Percentiles rank a stretch among this genome's conserved stretches.
These are phyloP conservation scores for Penicillium corylophilum DNA, from an alignment of 2,329 filamentous ascomycete genomes.

Conservation along the genomic window DNA sequence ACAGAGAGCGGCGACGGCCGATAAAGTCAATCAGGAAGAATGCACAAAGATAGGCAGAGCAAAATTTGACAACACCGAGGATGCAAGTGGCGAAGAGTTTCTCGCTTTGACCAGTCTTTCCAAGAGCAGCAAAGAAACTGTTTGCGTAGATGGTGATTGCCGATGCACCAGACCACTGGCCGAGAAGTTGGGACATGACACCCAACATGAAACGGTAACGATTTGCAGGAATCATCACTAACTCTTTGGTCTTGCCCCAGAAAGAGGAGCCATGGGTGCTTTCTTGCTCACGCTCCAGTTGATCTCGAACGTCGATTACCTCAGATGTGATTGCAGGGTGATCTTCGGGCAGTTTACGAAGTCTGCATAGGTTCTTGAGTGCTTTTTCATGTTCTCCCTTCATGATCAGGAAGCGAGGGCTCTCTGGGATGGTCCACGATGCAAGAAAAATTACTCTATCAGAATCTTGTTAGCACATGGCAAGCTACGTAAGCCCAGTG, in stretches of 20 bases:
- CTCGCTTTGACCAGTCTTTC: slow-evolving; percentile 64
- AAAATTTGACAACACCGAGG: slow-evolving; percentile 71
- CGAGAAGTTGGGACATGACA: slow-evolving; percentile 65
- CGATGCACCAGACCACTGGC: slow-evolving; percentile 70
- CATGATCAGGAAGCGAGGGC: slow-evolving; percentile 66
- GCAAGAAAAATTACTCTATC: too few relatives aligned
- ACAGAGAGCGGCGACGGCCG: slow-evolving; percentile 62
- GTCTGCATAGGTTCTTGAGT: slow-evolving; percentile 51
- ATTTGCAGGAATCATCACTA: slow-evolving; percentile 64
- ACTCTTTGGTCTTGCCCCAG: not conserved
- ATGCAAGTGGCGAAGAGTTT: slow-evolving; percentile 70
- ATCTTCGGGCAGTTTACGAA: slow-evolving; percentile 30
- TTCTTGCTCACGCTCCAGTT: slow-evolving; percentile 5
- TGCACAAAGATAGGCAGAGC: slow-evolving; percentile 64
- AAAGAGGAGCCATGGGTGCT: not conserved
- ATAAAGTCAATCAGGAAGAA: slow-evolving; percentile 74
- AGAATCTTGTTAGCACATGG: too few relatives aligned
- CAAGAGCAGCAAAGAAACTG: slow-evolving; percentile 68
- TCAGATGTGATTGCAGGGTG: slow-evolving; percentile 12
- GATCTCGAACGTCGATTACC: slow-evolving; percentile 6
- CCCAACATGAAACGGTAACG: slow-evolving; percentile 68
- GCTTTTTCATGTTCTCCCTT: slow-evolving; percentile 53
- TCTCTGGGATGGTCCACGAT: slow-evolving; percentile 45
- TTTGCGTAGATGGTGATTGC: slow-evolving; percentile 74
- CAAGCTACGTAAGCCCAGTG: too few relatives aligned